phyloP scores from a whole-genome alignment of 768 basidiomycete genomes.

The Trametes meyenii region DNA sequence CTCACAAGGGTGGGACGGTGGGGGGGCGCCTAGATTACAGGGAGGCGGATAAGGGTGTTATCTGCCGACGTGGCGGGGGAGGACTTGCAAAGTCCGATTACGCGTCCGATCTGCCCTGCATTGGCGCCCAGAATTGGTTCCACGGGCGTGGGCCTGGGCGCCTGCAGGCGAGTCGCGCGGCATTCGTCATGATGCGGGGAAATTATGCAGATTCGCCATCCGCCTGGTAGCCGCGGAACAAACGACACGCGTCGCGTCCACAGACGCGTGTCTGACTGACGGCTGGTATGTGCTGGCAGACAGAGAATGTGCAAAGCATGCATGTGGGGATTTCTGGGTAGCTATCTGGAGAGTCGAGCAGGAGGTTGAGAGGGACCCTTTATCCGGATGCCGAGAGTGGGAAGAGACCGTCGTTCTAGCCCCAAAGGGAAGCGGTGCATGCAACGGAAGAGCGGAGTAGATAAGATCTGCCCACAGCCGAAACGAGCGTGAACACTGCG shows the following conservation, averaged over 20 bases:
- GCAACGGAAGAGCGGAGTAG: slow-evolving; percentile 4
- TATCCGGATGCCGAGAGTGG: slow-evolving; percentile 6
- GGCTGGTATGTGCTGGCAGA: neutral
- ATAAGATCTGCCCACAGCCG: slow-evolving; percentile 21
- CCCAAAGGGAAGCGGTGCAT: slow-evolving; percentile 6
- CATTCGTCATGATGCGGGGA: slow-evolving; percentile 26
- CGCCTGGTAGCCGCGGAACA: neutral
- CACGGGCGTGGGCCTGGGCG: slow-evolving; percentile 11
- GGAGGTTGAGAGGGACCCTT: neutral
- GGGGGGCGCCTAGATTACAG: no score
- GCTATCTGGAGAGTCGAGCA: neutral
- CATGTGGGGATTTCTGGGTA: no score
- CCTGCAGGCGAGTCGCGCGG: slow-evolving; percentile 11
- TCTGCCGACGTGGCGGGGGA: no score
- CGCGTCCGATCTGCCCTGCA: neutral
- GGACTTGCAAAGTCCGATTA: neutral
- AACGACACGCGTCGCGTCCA: slow-evolving; percentile 5
- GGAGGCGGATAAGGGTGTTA: no score
- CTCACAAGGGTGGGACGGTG: no score
- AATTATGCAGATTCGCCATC: slow-evolving; percentile 12
- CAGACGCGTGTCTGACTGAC: neutral
- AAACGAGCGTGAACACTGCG: neutral
- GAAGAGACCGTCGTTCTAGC: slow-evolving; percentile 3
- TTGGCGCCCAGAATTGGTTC: slow-evolving; percentile 5
- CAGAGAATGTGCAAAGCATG: neutral